Conservation (phyloP, 441 rosid species). For the Brassica hybrid region DNA sequence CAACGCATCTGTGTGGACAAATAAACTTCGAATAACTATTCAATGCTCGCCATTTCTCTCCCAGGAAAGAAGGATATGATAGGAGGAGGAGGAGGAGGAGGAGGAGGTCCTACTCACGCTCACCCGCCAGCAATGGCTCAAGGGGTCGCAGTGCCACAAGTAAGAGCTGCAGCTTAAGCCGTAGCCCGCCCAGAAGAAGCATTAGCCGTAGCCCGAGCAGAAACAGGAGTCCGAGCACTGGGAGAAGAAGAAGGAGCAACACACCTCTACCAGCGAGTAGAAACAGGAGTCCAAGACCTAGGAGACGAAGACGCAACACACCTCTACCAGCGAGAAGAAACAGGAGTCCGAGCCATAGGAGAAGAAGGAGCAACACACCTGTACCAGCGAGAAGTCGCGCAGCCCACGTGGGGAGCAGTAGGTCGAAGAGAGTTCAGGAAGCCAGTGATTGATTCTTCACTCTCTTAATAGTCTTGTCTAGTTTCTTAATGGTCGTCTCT, state of each 20-base stretch:
- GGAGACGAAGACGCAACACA: background rate
- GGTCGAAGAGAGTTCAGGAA: constrained; percentile 34
- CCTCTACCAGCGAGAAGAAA: background rate
- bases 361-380: constrained; percentile 34
- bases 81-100: constrained; percentile 36
- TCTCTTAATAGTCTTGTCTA: constrained; percentile 10
- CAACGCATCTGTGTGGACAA: background rate
- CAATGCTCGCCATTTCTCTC: constrained; percentile 9
- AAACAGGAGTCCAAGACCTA: background rate
- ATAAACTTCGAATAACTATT: background rate
- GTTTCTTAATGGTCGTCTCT: background rate
- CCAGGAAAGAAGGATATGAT: constrained; percentile 59
- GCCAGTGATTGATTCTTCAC: constrained; percentile 34
- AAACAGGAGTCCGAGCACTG: constrained; percentile 5
- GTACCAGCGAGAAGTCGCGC: constrained; percentile 24
- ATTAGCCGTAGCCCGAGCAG: constrained; percentile 44
- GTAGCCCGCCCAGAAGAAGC: constrained; percentile 42
- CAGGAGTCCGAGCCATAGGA: too few species aligned
- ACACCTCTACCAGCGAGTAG: background rate
- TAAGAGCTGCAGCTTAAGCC: constrained; percentile 40
- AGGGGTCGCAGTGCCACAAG: constrained; percentile 50
- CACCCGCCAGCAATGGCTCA: constrained; percentile 53
- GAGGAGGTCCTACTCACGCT: constrained; percentile 65
- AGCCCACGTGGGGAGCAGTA: constrained; percentile 38
- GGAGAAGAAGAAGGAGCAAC: constrained; percentile 18